Base-by-base conservation (phyloP, 2,329 filamentous ascomycete species). In the Colletotrichum spinosum region DNA sequence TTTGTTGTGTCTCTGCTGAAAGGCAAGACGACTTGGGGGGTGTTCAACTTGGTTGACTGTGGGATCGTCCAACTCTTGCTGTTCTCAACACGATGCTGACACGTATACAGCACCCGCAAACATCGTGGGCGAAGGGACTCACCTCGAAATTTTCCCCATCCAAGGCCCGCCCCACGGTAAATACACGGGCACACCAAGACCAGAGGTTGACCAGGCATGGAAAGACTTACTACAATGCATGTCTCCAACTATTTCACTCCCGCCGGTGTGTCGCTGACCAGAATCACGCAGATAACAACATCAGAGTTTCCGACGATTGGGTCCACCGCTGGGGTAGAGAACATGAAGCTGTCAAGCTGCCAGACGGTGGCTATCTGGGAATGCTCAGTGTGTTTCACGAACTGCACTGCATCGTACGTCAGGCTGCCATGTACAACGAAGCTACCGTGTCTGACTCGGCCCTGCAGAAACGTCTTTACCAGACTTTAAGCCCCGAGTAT, bases 371-470 rank as follows among this genome's bases (percentile, higher is more conserved):
- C n/a, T 65, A 67, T n/a, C 60, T 65, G 4, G 64, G 64, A 11
- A 67, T 67, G 64, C 38, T 67, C 7, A 67, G 64, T 11, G 60
- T 65, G 10, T 67, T 67, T 13, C 64, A 67, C 15, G 64, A 67
- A 39, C 49, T 67, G 35, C 64, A 67, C 38, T 67, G 64, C 25
- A 67, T 67, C 8, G 64, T 64, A 35, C 15, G 54, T 46, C 33
- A 17, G 3, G 38, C 15, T 17, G 4, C 41, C 13, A 17, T 10
- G 13, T 1, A 7, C 35, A 4, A 12, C 6, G 9, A 8, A 35
- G 4, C 38, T 9, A 17, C n/a, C 10, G 42, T 25, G 25, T 25
- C 51, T 67, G 25, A 67, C 10, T 7, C 7, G 3, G 8, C 4
- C 7, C 17, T 12, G 2, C 25, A 67, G 64, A 67, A 67, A 50